Percentiles rank a stretch among this genome's conserved stretches.
These are phyloP conservation scores for Lachancea cidri DNA, from an alignment of 805 yeast species.

Conservation along the genomic window DNA sequence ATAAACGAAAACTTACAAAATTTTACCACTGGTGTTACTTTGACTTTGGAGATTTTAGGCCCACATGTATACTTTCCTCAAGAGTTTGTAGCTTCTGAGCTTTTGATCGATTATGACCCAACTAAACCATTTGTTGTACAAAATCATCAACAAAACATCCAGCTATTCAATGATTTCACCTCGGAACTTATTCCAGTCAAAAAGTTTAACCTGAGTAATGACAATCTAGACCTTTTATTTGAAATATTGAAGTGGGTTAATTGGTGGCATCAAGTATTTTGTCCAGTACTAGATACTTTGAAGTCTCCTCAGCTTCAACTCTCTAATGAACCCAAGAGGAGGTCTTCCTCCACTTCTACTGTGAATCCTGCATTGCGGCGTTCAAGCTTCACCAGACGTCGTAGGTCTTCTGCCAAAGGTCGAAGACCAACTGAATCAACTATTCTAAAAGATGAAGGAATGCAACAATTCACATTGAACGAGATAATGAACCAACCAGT, in stretches of 20 bases:
- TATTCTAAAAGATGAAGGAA: conserved; percentile 32
- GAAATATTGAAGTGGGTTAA: conserved; percentile 29
- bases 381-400: conserved; percentile 16
- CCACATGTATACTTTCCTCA: conserved; percentile 21
- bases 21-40: conserved; percentile 23
- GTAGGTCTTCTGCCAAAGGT: conserved; percentile 26
- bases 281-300: conserved; percentile 3
- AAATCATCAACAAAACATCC: conserved; percentile 6
- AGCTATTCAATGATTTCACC: conserved; percentile 28
- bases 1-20: conserved; percentile 26
- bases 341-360: conserved; percentile 5
- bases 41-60: conserved; percentile 23
- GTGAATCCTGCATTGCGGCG: conserved; percentile 10
- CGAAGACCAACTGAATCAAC: conserved; percentile 29
- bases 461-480: conserved; percentile 30
- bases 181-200: conserved; percentile 19
- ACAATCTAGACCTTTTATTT: conserved; percentile 22
- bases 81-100: conserved; percentile 20
- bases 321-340: background rate
- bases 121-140: conserved; percentile 3
- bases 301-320: conserved; percentile 4
- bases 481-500: conserved; percentile 30
- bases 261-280: conserved; percentile 21
- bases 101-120: conserved; percentile 12
- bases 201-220: conserved; percentile 30